These are phyloP conservation scores for Phytophthora citricola DNA, from an alignment of 352 stramenopile genomes.

Conservation along the genomic window DNA sequence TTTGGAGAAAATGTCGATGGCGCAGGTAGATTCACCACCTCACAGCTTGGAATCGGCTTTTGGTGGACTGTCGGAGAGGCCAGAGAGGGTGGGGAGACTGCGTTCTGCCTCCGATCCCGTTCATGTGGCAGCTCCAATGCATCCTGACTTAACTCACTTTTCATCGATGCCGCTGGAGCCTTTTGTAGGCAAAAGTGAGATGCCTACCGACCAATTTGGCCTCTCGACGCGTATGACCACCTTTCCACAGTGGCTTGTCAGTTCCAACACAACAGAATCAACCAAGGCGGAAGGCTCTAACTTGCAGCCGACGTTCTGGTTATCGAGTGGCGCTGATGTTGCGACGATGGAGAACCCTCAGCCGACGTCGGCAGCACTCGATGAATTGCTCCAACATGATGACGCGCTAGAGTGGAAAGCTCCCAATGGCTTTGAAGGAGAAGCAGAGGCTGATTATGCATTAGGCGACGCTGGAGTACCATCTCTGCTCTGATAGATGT, in stretches of 20 bases:
- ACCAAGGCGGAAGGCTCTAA: constrained; percentile 2
- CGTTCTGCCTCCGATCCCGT: constrained; percentile 33
- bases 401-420: constrained; percentile 43
- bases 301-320: constrained; percentile 12
- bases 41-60: constrained; percentile 23
- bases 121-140: constrained; percentile 10
- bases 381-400: constrained; percentile 40
- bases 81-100: constrained; percentile 12
- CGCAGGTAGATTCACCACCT: constrained; percentile 26
- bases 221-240: constrained; percentile 2
- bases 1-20: constrained; percentile 76
- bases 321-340: constrained; percentile 8
- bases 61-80: not conserved
- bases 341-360: constrained; percentile 10
- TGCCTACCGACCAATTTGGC: not conserved
- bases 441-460: constrained; percentile 28
- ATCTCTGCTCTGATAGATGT: constrained; percentile 39
- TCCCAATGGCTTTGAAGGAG: constrained; percentile 20
- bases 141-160: constrained; percentile 20
- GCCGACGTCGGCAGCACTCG: constrained; percentile 34
- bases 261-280: not conserved
- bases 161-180: constrained; percentile 23
- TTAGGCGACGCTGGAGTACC: constrained; percentile 37
- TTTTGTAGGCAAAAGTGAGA: constrained; percentile 6
- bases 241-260: constrained; percentile 24